Conservation (phyloP, 352 stramenopile species). For the Saprolegnia diclina region DNA sequence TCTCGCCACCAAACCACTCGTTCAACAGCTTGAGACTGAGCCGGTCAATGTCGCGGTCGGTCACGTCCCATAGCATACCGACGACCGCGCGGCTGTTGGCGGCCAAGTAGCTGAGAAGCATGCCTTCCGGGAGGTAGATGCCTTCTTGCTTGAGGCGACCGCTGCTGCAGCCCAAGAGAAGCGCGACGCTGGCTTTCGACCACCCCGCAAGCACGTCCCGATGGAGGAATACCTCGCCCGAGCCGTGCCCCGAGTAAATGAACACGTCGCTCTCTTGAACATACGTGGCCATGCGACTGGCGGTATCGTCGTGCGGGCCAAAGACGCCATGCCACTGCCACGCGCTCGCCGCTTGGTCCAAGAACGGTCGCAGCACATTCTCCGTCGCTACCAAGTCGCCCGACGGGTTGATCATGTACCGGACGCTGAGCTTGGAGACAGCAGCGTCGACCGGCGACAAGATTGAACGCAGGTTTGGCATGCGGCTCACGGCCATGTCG, state of each 20-base stretch:
- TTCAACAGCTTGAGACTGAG: constrained; percentile 59
- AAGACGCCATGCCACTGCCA: constrained; percentile 54
- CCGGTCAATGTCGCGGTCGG: constrained; percentile 97
- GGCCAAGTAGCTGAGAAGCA: constrained; percentile 91
- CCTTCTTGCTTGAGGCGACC: constrained; percentile 80
- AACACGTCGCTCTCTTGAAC: constrained; percentile 67
- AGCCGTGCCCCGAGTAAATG: constrained; percentile 97
- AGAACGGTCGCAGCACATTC: constrained; percentile 39
- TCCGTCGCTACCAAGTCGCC: constrained; percentile 67
- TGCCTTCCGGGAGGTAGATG: constrained; percentile 92
- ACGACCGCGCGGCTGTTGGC: constrained; percentile 92
- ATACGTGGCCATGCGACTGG: background rate
- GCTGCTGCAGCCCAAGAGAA: constrained; percentile 98
- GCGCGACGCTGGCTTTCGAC: constrained; percentile 54
- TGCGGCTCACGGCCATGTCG: constrained; percentile 48
- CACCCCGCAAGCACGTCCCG: constrained; percentile 36
- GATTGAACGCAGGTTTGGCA: constrained; percentile 35
- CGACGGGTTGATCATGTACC: constrained; percentile 67
- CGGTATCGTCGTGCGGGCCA: constrained; percentile 18
- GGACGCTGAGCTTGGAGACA: constrained; percentile 36
- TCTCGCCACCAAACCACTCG: constrained; percentile 48
- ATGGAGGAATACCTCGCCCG: constrained; percentile 90
- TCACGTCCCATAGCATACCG: constrained; percentile 99
- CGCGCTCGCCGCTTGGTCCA: constrained; percentile 32
- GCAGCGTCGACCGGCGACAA: no score